Evolutionary conservation across 805 yeast species (phyloP).

Genomic region (Nakazawaea populi): DNA sequence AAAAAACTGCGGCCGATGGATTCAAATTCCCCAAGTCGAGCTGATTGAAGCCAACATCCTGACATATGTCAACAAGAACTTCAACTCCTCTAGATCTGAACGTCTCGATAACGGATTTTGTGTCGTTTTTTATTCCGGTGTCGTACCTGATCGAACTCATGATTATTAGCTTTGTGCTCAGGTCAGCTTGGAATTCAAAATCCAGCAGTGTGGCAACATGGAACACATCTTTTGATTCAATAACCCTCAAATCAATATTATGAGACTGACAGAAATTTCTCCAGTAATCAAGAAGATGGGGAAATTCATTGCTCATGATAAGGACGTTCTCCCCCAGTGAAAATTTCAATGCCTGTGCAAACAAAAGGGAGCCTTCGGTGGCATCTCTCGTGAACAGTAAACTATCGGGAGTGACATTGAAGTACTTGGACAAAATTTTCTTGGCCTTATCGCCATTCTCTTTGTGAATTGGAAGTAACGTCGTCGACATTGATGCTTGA

Average conservation of each 20-base stretch:
- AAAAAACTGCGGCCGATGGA: slow-evolving; percentile 6
- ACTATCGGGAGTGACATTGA: neutral
- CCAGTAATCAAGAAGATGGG: neutral
- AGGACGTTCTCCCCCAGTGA: neutral
- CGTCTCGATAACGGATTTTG: slow-evolving; percentile 1
- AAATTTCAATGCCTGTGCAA: neutral
- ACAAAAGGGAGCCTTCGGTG: neutral
- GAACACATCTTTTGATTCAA: neutral
- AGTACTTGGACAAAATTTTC: neutral
- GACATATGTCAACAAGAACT: slow-evolving; percentile 11
- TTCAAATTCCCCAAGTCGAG: slow-evolving; percentile 6
- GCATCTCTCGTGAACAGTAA: slow-evolving; percentile 1
- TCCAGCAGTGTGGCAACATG: neutral
- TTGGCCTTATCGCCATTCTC: neutral
- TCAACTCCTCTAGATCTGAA: slow-evolving; percentile 9
- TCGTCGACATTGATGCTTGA: neutral
- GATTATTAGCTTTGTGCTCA: neutral
- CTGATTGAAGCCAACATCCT: slow-evolving; percentile 10
- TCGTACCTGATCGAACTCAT: slow-evolving; percentile 6
- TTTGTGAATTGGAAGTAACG: neutral
- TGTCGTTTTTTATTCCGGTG: slow-evolving; percentile 9
- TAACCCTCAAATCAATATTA: neutral
- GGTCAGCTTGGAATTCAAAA: neutral
- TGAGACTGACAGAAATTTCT: neutral
- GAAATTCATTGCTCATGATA: slow-evolving; percentile 1